Evolutionary conservation across 2,329 filamentous ascomycete species (phyloP).

Genomic region (Beauveria rudraprayagi): DNA sequence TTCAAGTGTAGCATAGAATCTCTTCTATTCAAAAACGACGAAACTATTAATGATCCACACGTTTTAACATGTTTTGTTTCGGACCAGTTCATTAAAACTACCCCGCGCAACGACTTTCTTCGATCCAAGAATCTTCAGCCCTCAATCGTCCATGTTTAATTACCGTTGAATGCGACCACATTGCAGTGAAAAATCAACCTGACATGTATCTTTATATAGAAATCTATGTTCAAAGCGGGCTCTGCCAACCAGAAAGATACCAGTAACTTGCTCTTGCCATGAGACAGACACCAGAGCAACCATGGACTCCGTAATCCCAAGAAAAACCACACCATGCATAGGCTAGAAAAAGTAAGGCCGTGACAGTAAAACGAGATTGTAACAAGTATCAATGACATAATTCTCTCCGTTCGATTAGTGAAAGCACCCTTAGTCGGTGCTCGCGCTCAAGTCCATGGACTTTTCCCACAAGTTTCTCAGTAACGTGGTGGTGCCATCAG

Average conservation of each 20-base stretch:
- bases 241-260: neutral
- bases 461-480: slow-evolving; percentile 56
- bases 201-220: neutral
- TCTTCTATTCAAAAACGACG: neutral
- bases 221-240: neutral
- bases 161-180: neutral
- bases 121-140: no score
- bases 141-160: no score
- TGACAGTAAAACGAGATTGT: neutral
- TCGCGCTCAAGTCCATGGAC: slow-evolving; percentile 48
- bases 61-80: no score
- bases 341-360: neutral
- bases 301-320: neutral
- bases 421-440: slow-evolving; percentile 20
- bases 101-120: neutral
- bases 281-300: slow-evolving; percentile 5
- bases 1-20: slow-evolving; percentile 1
- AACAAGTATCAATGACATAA: neutral
- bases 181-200: neutral
- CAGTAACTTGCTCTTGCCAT: neutral
- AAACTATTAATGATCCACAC: neutral
- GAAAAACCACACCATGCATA: neutral
- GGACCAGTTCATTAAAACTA: neutral
- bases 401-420: neutral
- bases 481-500: slow-evolving; percentile 42